A percentile compares a stretch with the other conserved stretches of the same genome.
Conservation (phyloP, 345 rosid species). For the Mangifera indica region DNA sequence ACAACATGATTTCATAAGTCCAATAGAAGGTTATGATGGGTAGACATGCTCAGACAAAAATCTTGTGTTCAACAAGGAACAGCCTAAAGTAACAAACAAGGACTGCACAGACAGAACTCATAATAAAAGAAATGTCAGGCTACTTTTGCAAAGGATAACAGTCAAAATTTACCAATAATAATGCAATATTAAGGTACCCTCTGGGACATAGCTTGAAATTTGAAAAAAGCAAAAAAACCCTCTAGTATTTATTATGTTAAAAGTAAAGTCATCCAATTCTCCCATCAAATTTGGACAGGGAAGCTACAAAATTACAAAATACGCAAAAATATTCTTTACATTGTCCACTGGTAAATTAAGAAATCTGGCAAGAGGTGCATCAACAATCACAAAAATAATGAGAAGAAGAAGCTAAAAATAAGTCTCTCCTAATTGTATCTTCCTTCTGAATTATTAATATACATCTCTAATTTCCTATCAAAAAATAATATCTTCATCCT, state of each 20-base stretch:
- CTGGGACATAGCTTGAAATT: background rate
- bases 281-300: background rate
- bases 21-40: background rate
- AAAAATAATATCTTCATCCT: background rate
- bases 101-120: background rate
- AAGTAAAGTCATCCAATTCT: background rate
- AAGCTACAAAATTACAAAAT: background rate
- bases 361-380: background rate
- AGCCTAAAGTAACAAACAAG: background rate
- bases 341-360: background rate
- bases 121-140: background rate
- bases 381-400: background rate
- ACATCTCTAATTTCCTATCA: background rate
- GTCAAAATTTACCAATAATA: background rate
- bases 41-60: background rate
- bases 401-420: background rate
- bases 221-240: background rate
- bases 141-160: background rate
- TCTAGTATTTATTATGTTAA: background rate
- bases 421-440: background rate
- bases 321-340: background rate
- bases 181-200: background rate
- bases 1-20: conserved; percentile 4
- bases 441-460: background rate
- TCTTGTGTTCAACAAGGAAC: background rate